Base-by-base conservation (phyloP, 306 rosid species). In the Sicyos baderoa region DNA sequence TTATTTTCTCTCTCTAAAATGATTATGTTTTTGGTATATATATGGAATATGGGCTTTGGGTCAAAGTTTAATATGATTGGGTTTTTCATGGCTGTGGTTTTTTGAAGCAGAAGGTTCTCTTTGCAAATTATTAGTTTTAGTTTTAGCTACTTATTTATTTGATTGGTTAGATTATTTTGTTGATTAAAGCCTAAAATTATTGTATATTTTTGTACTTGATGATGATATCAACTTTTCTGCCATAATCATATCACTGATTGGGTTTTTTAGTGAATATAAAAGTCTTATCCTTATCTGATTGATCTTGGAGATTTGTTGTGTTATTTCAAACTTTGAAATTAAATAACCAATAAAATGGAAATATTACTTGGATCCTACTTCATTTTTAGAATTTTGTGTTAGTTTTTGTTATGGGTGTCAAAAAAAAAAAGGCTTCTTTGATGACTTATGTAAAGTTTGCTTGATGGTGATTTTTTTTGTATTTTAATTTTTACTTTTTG, bases 31-130 rank as follows among this genome's bases (percentile, higher is more conserved):
- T 40, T 40, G 45, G 45, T 40, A 40, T 40, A 40, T 40, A 40
- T 40, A 40, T 40, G 45, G 45, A 40, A 40, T 40, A 40, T 45
- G 45, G 45, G 45, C 23, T 66, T 66, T 66, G 71, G 55, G 71
- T 66, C 71, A 66, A 40, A 40, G 45, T 40, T 40, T 7, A 40
- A 40, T 40, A 40, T 66, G 71, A 66, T 66, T 66, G 54, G 42
- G 23, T 6, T 66, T 64, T 66, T 66, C 71, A 66, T 66, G 71
- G 55, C 14, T 66, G 55, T 66, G 71, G 54, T 47, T 66, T 45
- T 45, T 59, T 29, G 47, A 59, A 32, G 21, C 45, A 29, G 35
- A 8, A 19, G 45, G 3, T 0, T 58, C 64, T 27, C 2, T 15
- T 14, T 7, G 21, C 64, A 58, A 27, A 58, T 58, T 27, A 58